These are phyloP conservation scores for Solanum chmielewskii DNA, from an alignment of 257 asterid genomes.

Conservation along the genomic window DNA sequence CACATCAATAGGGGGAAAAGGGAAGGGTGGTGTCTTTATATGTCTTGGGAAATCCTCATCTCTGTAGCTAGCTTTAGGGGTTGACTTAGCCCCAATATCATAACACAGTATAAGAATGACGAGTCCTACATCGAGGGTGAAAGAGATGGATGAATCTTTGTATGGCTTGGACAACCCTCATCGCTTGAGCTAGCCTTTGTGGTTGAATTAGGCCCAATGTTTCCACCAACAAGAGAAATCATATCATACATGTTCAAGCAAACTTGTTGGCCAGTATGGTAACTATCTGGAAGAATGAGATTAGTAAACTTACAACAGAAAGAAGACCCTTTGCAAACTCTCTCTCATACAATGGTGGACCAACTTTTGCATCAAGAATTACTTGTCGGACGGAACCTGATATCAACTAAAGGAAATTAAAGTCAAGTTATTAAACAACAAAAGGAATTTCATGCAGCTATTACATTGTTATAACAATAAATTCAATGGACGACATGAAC, in stretches of 20 bases:
- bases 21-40: background rate
- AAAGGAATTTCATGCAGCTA: background rate
- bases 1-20: background rate
- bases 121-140: background rate
- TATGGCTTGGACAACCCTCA: background rate
- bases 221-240: background rate
- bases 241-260: background rate
- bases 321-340: conserved; percentile 72
- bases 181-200: background rate
- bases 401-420: conserved; percentile 41
- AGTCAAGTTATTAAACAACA: conserved; percentile 10
- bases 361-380: conserved; percentile 90
- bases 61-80: background rate
- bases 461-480: background rate
- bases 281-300: background rate
- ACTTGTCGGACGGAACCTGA: conserved; percentile 72
- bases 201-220: background rate
- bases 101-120: background rate
- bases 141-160: background rate
- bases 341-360: conserved; percentile 72
- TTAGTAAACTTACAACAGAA: conserved; percentile 44
- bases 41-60: background rate
- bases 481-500: background rate
- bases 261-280: background rate
- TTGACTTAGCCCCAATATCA: background rate